Base-by-base conservation (phyloP, 129 eudicot genomes). In the Arctium minus region DNA sequence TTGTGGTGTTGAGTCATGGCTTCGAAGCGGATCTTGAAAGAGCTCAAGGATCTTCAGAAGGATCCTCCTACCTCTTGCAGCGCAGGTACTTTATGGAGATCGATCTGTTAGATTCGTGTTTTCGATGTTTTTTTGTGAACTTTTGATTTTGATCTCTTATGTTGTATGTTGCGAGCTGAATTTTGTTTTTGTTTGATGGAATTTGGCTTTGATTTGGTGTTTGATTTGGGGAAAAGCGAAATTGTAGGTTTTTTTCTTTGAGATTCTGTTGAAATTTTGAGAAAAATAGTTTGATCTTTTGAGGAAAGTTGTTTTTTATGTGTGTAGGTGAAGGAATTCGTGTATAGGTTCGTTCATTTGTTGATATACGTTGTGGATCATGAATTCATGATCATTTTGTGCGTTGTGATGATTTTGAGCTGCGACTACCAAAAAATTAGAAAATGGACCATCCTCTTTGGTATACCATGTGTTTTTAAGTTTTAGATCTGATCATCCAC, bases 61-160 rank as follows among this genome's bases (percentile, higher is more conserved):
- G 91, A 88, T 85, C 91, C 91, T 88, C 97, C 97, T 78, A 88
- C 92, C 72, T 92, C 97, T 79, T 92, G 97, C 81, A 92, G 93
- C 84, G 97, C 97, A 31, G 97, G 93, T 92, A 88, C 17, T n/a
- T 79, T 42, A 36, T 69, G 44, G 42, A n/a, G 17, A 7, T 42
- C 18, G 72, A 13, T 81, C 27, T 81, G 15, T 62, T 68, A 3
- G 46, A 50, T 8, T 67, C 56, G 12, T 74, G 22, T 36, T 77
- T 70, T 53, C 18, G 15, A 11, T 36, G 42, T 75, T 74, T 30
- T 12, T 36, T 65, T 50, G 39, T 75, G 38, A 50, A 0, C 56
- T 13, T 13, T 39, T 67, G 6, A 17, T 13, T 62, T 79, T 11
- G 30, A 62, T 44, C 77, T 73, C 36, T 76, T 56, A 40, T 39